Conservation (phyloP, 2,329 filamentous ascomycete species). For the Verticillium longisporum region DNA sequence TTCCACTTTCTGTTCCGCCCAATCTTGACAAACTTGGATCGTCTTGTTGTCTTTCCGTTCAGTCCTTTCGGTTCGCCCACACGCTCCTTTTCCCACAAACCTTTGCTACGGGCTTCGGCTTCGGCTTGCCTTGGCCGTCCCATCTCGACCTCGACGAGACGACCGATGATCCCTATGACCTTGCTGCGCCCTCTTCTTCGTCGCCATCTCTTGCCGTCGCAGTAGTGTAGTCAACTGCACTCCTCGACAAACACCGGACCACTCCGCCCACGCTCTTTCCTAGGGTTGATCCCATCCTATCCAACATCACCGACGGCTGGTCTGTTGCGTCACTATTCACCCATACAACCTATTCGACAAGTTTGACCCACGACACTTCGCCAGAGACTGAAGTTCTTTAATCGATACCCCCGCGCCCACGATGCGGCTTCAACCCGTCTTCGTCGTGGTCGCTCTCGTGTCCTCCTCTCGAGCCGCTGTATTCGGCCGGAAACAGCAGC, state of each 20-base stretch:
- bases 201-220: neutral
- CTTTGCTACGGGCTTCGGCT: neutral
- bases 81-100: neutral
- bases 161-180: neutral
- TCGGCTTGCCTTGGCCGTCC: slow-evolving; percentile 6
- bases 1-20: neutral
- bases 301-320: slow-evolving; percentile 18
- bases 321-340: slow-evolving; percentile 14
- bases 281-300: slow-evolving; percentile 20
- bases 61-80: slow-evolving; percentile 7
- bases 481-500: slow-evolving; percentile 1
- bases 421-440: slow-evolving; percentile 12
- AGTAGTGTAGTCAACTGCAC: neutral
- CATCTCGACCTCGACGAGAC: slow-evolving; percentile 4
- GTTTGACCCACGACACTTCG: neutral
- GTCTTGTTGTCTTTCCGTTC: slow-evolving; percentile 3
- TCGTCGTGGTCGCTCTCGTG: slow-evolving; percentile 12
- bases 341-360: neutral
- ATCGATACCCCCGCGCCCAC: slow-evolving; percentile 6
- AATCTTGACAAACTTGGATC: neutral
- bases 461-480: slow-evolving; percentile 5
- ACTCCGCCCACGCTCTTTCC: slow-evolving; percentile 1
- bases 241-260: neutral
- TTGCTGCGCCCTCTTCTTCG: neutral
- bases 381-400: neutral